A percentile compares a stretch with the other conserved stretches of the same genome.
phyloP scores from a whole-genome alignment of 2,329 filamentous ascomycete species.

The Colletotrichum destructivum region DNA sequence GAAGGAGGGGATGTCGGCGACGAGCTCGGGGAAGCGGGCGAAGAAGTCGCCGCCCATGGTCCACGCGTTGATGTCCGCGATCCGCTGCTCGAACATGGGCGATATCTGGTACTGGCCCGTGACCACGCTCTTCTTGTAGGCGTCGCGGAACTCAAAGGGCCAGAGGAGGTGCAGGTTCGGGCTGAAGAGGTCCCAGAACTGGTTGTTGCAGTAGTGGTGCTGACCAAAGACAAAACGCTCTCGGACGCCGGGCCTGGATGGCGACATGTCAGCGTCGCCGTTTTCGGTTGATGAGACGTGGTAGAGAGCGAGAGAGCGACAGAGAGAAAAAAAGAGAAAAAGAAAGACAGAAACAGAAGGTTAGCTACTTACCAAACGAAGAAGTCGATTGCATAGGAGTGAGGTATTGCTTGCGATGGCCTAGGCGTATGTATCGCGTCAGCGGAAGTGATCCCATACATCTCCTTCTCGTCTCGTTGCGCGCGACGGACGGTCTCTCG shows the following conservation, averaged over 20 bases:
- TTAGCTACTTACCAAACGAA: constrained; percentile 48
- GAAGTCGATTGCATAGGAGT: constrained; percentile 51
- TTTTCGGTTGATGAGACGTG: no score
- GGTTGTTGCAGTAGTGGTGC: constrained; percentile 50
- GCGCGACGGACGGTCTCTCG: neutral
- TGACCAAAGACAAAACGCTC: constrained; percentile 50
- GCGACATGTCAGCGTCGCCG: neutral
- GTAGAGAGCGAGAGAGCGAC: neutral
- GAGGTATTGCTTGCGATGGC: constrained; percentile 48
- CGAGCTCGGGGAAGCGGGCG: constrained; percentile 47
- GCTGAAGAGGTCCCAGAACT: constrained; percentile 48
- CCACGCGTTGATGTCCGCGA: constrained; percentile 49
- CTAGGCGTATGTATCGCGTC: constrained; percentile 38
- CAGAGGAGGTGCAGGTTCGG: constrained; percentile 46
- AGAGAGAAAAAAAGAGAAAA: neutral
- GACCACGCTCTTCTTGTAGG: constrained; percentile 46
- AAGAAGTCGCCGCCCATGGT: constrained; percentile 50
- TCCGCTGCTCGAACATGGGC: constrained; percentile 46
- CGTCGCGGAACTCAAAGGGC: constrained; percentile 47
- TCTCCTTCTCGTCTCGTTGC: no score
- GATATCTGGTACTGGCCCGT: constrained; percentile 48
- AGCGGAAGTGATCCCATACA: neutral
- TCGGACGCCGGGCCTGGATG: constrained; percentile 48
- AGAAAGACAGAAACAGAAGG: neutral
- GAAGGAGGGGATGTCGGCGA: constrained; percentile 50